Percentiles rank a stretch among this genome's conserved stretches.
Evolutionary conservation across 371 early-diverging fungal genomes (phyloP).

Genomic region (Rhizopus stolonifer): DNA sequence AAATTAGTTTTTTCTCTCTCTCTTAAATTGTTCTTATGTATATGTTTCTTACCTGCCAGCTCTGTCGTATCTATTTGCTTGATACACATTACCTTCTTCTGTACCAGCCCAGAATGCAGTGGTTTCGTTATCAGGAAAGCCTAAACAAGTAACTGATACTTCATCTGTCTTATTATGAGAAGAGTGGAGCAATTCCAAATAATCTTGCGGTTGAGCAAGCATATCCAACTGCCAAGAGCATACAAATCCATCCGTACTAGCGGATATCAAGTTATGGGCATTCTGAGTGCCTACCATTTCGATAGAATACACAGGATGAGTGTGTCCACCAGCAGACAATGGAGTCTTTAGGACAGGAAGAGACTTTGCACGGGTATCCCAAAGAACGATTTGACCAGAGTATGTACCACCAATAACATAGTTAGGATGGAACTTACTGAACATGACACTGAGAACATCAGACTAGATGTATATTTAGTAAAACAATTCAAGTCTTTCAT

Average conservation of each 20-base stretch:
- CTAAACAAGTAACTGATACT: constrained; percentile 86
- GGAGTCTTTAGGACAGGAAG: constrained; percentile 84
- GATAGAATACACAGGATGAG: constrained; percentile 92
- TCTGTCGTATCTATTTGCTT: constrained; percentile 90
- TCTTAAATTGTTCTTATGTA: too few species aligned
- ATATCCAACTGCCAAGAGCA: constrained; percentile 97
- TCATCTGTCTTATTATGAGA: constrained; percentile 86
- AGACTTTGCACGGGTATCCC: constrained; percentile 93
- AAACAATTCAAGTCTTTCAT: neutral
- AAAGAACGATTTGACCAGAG: constrained; percentile 94
- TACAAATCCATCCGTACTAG: constrained; percentile 91
- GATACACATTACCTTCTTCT: constrained; percentile 90
- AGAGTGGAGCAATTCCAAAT: constrained; percentile 75
- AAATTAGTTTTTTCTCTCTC: neutral
- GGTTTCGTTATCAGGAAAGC: constrained; percentile 91
- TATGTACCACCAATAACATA: constrained; percentile 93
- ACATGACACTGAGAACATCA: constrained; percentile 86
- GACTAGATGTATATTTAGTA: constrained; percentile 56
- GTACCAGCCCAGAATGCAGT: constrained; percentile 95
- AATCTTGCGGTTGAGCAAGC: constrained; percentile 93
- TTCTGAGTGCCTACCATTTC: constrained; percentile 92
- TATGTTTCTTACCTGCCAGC: constrained; percentile 70
- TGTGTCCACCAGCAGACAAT: constrained; percentile 90
- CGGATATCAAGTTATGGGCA: constrained; percentile 88
- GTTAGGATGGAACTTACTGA: constrained; percentile 90